phyloP scores from a whole-genome alignment of 2,329 filamentous ascomycete species.

The Clonostachys solani region DNA sequence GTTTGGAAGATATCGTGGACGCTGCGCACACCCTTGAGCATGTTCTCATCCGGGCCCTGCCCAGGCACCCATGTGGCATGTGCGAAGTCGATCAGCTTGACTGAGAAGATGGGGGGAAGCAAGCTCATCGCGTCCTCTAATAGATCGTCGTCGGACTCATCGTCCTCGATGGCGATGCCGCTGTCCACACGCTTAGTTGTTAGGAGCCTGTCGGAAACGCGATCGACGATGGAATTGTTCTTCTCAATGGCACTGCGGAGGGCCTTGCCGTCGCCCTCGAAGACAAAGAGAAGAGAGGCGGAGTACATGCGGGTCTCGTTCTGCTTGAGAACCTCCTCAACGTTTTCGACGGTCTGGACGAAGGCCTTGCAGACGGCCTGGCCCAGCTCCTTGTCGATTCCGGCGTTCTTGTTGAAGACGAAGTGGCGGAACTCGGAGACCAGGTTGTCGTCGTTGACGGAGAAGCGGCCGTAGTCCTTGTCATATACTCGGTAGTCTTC shows the following conservation, averaged over 20 bases:
- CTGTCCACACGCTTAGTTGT: constrained; percentile 45
- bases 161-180: constrained; percentile 43
- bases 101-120: constrained; percentile 64
- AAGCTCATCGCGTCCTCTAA: constrained; percentile 36
- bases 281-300: constrained; percentile 57
- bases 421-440: constrained; percentile 50
- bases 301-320: constrained; percentile 64
- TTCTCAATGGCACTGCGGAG: constrained; percentile 48
- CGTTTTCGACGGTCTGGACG: constrained; percentile 43
- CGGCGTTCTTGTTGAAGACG: constrained; percentile 52
- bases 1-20: constrained; percentile 68
- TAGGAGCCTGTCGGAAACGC: constrained; percentile 39
- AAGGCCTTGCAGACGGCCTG: constrained; percentile 51
- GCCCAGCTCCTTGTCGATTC: constrained; percentile 56
- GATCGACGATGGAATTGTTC: constrained; percentile 43
- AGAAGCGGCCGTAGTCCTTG: constrained; percentile 55
- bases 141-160: constrained; percentile 27
- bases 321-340: constrained; percentile 47
- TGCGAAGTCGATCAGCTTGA: constrained; percentile 96
- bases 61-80: constrained; percentile 83
- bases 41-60: constrained; percentile 81
- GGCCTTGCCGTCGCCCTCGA: constrained; percentile 57
- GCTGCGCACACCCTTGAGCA: constrained; percentile 68
- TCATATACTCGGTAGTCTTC: constrained; percentile 56
- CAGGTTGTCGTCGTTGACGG: constrained; percentile 50